These are phyloP conservation scores for Typha latifolia DNA, from an alignment of 176 grass and related monocot species.

Conservation along the genomic window DNA sequence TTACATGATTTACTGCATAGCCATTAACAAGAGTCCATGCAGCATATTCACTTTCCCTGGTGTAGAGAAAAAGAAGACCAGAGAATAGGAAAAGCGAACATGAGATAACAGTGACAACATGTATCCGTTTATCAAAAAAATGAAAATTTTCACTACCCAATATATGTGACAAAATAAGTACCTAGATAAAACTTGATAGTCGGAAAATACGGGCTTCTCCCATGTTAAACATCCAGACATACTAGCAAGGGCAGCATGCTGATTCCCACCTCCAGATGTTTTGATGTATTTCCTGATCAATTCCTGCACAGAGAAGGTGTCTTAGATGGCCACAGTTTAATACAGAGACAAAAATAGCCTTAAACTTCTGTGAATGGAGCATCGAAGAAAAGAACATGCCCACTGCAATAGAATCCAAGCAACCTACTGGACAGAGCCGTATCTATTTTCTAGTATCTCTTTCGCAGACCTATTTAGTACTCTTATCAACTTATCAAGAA, in stretches of 20 bases:
- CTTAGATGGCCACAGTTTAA: not conserved
- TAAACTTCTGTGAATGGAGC: not conserved
- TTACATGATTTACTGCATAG: constrained; percentile 91
- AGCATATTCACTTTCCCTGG: constrained; percentile 94
- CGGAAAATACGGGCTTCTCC: constrained; percentile 78
- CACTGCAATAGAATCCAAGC: no score
- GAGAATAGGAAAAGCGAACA: constrained; percentile 11
- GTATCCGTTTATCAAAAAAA: not conserved
- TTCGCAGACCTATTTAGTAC: no score
- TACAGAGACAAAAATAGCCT: not conserved
- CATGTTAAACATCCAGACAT: constrained; percentile 72
- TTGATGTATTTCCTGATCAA: constrained; percentile 75
- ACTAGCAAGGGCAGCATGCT: constrained; percentile 81
- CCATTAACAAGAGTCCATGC: constrained; percentile 99
- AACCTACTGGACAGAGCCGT: no score
- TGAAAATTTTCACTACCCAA: not conserved
- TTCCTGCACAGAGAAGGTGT: constrained; percentile 36
- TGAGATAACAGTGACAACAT: not conserved
- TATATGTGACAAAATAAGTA: constrained; percentile 17
- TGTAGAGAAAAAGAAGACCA: constrained; percentile 6
- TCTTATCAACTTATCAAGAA: no score
- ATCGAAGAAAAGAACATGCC: not conserved
- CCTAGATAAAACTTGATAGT: constrained; percentile 80
- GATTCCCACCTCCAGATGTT: constrained; percentile 67
- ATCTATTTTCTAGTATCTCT: no score